Evolutionary conservation across 2,329 filamentous ascomycete genomes (phyloP).

Genomic region (Neopestalotiopsis sp.): DNA sequence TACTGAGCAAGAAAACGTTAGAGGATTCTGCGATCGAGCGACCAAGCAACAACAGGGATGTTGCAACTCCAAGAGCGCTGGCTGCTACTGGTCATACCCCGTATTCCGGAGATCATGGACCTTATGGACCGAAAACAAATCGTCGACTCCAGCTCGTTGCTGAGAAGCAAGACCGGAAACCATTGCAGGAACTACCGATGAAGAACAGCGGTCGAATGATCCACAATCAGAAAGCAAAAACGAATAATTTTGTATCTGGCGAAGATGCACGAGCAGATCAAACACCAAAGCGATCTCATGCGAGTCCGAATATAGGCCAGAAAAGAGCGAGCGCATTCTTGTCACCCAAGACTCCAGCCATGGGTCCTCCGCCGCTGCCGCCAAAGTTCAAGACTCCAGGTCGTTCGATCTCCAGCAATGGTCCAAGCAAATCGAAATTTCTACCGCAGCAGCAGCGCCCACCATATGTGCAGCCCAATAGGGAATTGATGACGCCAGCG

Average conservation of each 20-base stretch:
- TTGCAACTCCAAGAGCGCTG: neutral
- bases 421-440: constrained; percentile 26
- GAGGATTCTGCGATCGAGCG: neutral
- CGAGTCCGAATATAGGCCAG: neutral
- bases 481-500: neutral
- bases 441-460: constrained; percentile 25
- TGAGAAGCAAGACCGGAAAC: neutral
- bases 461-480: neutral
- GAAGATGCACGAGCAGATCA: neutral
- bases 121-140: neutral
- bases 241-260: too few species aligned
- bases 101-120: neutral
- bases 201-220: neutral
- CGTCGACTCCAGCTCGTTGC: neutral
- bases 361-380: constrained; percentile 32
- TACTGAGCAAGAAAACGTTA: neutral
- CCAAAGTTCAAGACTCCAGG: constrained; percentile 31
- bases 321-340: neutral
- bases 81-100: neutral
- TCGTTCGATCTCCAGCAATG: constrained; percentile 11
- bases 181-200: neutral
- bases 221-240: neutral
- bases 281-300: neutral
- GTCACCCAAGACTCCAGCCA: constrained; percentile 24
- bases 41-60: neutral